Evolutionary conservation across 2,329 filamentous ascomycete species (phyloP), one percentile per base, ranked within the genome.

Genomic region (Aspergillus terreus): DNA sequence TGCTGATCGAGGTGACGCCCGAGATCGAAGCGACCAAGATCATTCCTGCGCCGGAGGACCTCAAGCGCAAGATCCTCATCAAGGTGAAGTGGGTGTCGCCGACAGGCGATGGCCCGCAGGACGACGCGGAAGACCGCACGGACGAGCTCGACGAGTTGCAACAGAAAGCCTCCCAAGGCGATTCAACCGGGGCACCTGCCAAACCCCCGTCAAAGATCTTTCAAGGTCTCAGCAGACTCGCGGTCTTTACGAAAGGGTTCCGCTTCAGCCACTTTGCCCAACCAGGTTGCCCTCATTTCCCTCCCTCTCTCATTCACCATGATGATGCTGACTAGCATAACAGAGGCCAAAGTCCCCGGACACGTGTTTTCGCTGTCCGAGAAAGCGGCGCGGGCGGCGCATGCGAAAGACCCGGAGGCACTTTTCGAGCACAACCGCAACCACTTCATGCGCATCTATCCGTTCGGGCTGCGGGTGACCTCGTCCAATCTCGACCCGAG

Each of bases 401-500:
- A 85, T 50, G 57, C 62, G 14, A 70, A 68, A 54, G 73, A 83
- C 49, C 74, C 75, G 14, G 69, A 79, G n/a, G 77, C 76, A 2
- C 78, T 96, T 6, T 92, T 96, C 67, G 76, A 84, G 32, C 92
- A 96, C 74, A 96, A 96, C 71, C 82, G 83, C 49, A 76, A 84
- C 59, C 92, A 82, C 64, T 76, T 96, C 61, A 91, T 96, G 88
- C 84, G 92, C 15, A 87, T 90, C 0, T 96, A 95, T 63, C 92
- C 92, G 0, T 90, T 88, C 33, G 90, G 89, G 1, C 78, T 91
- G 51, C 84, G 92, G 6, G 84, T 96, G 47, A 80, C 83, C 54
- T 95, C 90, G 0, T 94, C 89, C 1, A 97, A 96, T 65, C 78
- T 95, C 11, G 90, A 96, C 60, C 91, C 92, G 4, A 82, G 84